Evolutionary conservation across 306 rosid genomes (phyloP).

Genomic region (Calophaca sinica): DNA sequence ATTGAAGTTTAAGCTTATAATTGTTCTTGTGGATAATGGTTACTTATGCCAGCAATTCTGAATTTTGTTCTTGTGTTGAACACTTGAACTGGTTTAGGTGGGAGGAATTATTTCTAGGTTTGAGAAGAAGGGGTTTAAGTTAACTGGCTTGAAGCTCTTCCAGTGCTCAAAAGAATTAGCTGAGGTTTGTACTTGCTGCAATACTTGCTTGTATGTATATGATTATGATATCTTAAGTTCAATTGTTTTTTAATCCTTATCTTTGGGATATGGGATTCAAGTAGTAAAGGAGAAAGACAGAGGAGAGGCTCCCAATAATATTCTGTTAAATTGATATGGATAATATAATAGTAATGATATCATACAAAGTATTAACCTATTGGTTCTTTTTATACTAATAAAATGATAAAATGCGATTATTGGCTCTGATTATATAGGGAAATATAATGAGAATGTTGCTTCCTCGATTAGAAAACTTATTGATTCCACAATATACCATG

Average conservation of each 20-base stretch:
- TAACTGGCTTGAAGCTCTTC: conserved; percentile 93
- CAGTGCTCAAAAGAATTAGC: conserved; percentile 91
- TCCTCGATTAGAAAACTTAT: conserved; percentile 2
- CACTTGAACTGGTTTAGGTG: conserved; percentile 72
- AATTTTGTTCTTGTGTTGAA: conserved; percentile 29
- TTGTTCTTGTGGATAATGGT: conserved; percentile 20
- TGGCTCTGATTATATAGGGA: neutral
- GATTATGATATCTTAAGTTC: conserved; percentile 9
- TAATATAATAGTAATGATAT: neutral
- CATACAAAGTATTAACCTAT: neutral
- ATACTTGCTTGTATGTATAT: conserved; percentile 35
- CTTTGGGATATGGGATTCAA: neutral
- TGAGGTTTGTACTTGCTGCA: conserved; percentile 65
- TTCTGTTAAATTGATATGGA: neutral
- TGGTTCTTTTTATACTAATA: neutral
- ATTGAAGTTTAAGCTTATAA: neutral
- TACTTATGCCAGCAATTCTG: no score
- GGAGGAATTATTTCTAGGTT: conserved; percentile 95
- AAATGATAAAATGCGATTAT: neutral
- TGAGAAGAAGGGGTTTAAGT: conserved; percentile 94
- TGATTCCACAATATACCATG: neutral
- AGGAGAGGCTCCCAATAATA: neutral
- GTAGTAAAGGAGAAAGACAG: neutral
- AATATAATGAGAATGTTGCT: neutral
- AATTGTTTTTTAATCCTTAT: neutral